Base-by-base conservation (phyloP, 352 stramenopile species). In the Phytopythium boreale region DNA sequence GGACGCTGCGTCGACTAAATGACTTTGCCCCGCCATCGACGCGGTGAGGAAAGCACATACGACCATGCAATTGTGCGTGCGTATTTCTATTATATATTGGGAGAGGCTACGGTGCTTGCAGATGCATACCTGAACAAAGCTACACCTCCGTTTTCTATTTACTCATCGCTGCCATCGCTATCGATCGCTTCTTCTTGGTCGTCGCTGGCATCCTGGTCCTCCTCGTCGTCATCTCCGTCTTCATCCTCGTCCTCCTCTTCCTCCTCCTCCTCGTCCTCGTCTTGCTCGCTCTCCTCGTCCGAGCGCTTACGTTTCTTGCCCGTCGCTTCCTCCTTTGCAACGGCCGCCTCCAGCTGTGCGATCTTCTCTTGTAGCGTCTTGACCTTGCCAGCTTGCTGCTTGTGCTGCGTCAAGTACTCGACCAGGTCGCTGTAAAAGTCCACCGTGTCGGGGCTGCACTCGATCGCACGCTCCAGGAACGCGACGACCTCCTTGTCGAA, bases 391-490 rank as follows among this genome's bases (percentile, higher is more conserved):
- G 39, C 34, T 19, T 70, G 53, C 20, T 71, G 56, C 2, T 61
- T 52, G 39, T 81, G 64, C 24, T 76, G 52, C 41, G 77, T 60
- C 46, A 87, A 62, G 44, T 76, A 80, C 68, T 61, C 68, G 34
- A 74, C 66, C 29, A 89, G 51, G 24, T 90, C 79, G 39, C 82
- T 64, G 59, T 82, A 75, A 56, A 89, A 87, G 41, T 84, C 79
- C 17, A 47, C 22, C 27, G 71, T 79, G n/a, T 83, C 66, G 0
- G 70, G 68, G 43, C 71, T 74, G 63, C 76, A 71, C 41, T 72
- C 53, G 46, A 87, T 75, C 39, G 82, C 80, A 31, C 51, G 61
- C 58, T 86, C 76, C 46, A 89, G 74, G 19, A 66, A 63, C n/a
- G 52, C 27, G n/a, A 52, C 62, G 34, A 71, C 74, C 20, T 75